Evolutionary conservation across 208 protist species (phyloP).

Genomic region (Porcisia hertigi): DNA sequence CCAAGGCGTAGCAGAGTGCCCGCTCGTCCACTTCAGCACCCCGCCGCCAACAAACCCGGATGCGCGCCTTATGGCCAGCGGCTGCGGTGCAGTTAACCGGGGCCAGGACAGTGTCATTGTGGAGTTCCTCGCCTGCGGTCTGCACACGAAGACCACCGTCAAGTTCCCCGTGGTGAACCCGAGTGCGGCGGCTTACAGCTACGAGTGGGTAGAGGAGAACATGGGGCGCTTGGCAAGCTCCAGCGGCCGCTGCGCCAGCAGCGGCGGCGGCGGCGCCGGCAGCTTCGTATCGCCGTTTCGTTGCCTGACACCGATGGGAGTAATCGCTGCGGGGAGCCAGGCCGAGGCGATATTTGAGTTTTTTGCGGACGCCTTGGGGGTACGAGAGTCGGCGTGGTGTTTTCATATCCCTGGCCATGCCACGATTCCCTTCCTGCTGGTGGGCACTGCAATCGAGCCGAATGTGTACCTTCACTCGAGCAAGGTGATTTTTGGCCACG

Average conservation of each 20-base stretch:
- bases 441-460: conserved; percentile 94
- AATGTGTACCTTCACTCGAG: conserved; percentile 88
- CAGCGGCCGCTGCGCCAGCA: neutral
- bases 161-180: conserved; percentile 96
- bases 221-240: conserved; percentile 3
- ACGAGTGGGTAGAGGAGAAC: conserved; percentile 87
- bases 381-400: conserved; percentile 90
- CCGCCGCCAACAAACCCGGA: conserved; percentile 78
- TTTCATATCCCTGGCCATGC: conserved; percentile 90
- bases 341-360: conserved; percentile 97
- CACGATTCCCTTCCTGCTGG: conserved; percentile 92
- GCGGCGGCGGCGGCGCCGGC: neutral
- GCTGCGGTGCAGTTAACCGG: conserved; percentile 35
- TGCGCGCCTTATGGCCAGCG: conserved; percentile 58
- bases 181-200: conserved; percentile 91
- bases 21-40: conserved; percentile 97
- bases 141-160: conserved; percentile 86
- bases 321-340: conserved; percentile 86
- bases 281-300: conserved; percentile 77
- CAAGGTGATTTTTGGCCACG: conserved; percentile 91
- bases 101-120: conserved; percentile 69
- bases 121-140: conserved; percentile 92
- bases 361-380: conserved; percentile 81
- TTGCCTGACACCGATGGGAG: conserved; percentile 85
- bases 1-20: conserved; percentile 84